Percentiles rank a stretch among this genome's conserved stretches.
Evolutionary conservation across 495 filamentous ascomycete genomes (phyloP).

Genomic region (Rhypophila decipiens): DNA sequence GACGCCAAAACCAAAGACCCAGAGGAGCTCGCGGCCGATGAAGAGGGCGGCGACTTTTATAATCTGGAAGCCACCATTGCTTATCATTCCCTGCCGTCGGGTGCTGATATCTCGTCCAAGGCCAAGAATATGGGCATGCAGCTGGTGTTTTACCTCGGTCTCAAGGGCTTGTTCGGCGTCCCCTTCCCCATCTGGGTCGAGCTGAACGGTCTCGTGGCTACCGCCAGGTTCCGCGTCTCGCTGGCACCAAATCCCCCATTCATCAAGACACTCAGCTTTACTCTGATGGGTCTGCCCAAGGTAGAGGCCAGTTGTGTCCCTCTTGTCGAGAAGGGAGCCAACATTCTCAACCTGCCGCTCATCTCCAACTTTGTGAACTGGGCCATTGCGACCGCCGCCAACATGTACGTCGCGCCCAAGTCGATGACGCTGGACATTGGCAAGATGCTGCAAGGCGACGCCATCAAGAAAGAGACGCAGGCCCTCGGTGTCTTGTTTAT

Average conservation of each 20-base stretch:
- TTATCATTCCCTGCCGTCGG: constrained; percentile 79
- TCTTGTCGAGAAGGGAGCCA: constrained; percentile 81
- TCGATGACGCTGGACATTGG: constrained; percentile 87
- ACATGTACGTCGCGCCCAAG: constrained; percentile 94
- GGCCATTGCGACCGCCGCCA: constrained; percentile 78
- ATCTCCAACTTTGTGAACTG: constrained; percentile 97
- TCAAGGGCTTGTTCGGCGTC: constrained; percentile 80
- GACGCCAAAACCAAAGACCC: constrained; percentile 78
- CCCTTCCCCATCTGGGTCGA: constrained; percentile 88
- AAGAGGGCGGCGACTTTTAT: constrained; percentile 90
- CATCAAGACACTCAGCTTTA: constrained; percentile 86
- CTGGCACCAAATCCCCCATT: constrained; percentile 88
- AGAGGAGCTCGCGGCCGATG: constrained; percentile 79
- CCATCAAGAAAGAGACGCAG: constrained; percentile 79
- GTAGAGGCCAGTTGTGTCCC: constrained; percentile 87
- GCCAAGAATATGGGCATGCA: constrained; percentile 94
- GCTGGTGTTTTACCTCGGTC: constrained; percentile 84
- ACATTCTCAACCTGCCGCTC: constrained; percentile 83
- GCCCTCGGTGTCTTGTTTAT: constrained; percentile 87
- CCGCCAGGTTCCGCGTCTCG: constrained; percentile 71
- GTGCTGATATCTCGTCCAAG: constrained; percentile 61
- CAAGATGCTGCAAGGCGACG: constrained; percentile 83
- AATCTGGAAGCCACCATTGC: constrained; percentile 92
- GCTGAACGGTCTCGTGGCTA: constrained; percentile 77
- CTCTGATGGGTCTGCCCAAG: constrained; percentile 85